A percentile compares a stretch with the other conserved stretches of the same genome.
Conservation (phyloP, 768 basidiomycete species). For the Mycena rebaudengoi region DNA sequence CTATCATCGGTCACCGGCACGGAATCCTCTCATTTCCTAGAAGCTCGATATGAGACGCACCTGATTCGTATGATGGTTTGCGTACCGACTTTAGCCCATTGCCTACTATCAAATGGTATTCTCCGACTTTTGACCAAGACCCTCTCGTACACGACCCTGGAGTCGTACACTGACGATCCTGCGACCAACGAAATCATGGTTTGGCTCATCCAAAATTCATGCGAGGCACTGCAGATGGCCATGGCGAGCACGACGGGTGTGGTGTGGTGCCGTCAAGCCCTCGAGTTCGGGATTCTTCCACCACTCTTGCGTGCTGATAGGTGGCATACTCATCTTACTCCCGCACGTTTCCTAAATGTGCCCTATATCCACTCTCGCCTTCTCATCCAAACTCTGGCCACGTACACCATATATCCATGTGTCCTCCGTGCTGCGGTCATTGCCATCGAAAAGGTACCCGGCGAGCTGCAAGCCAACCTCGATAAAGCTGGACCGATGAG, state of each 20-base stretch:
- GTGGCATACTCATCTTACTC: slow-evolving; percentile 13
- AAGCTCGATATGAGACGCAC: slow-evolving; percentile 3
- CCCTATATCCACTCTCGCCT: slow-evolving; percentile 12
- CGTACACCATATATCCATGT: slow-evolving; percentile 15
- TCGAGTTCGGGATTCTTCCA: slow-evolving; percentile 11
- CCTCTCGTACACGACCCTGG: slow-evolving; percentile 5
- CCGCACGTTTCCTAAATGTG: slow-evolving; percentile 1
- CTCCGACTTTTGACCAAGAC: slow-evolving; percentile 7
- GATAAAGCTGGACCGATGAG: slow-evolving; percentile 14
- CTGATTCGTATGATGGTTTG: slow-evolving; percentile 6
- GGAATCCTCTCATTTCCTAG: not conserved
- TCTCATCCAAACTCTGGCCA: slow-evolving; percentile 13
- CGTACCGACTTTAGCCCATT: not conserved
- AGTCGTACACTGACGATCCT: slow-evolving; percentile 16
- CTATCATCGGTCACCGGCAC: not conserved
- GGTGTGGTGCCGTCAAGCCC: slow-evolving; percentile 1
- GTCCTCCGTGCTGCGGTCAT: slow-evolving; percentile 9
- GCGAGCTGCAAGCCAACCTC: slow-evolving; percentile 8
- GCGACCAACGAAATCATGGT: slow-evolving; percentile 11
- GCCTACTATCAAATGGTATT: not conserved
- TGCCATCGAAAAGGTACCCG: slow-evolving; percentile 8
- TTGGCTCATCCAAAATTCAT: slow-evolving; percentile 10
- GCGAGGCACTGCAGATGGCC: slow-evolving; percentile 9
- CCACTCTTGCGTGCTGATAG: slow-evolving; percentile 9
- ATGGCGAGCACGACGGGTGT: slow-evolving; percentile 1